Evolutionary conservation across 1,284 basidiomycete genomes (phyloP).

Genomic region (Leccinum pachyderme): DNA sequence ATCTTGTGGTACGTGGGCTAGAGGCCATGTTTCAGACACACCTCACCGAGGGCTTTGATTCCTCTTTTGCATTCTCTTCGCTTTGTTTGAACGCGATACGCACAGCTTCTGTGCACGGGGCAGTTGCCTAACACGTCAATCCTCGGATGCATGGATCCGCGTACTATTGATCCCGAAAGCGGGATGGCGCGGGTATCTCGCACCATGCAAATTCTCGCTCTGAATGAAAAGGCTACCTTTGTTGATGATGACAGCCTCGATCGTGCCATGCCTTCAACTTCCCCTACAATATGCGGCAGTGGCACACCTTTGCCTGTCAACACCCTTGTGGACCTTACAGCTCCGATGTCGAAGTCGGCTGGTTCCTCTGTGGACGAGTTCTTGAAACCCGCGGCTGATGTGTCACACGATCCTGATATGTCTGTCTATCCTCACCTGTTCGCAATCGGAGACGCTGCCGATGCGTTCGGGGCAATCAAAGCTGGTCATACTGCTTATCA

Average conservation of each 20-base stretch:
- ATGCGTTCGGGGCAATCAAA: constrained; percentile 67
- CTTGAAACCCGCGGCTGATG: constrained; percentile 15
- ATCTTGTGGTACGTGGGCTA: constrained; percentile 50
- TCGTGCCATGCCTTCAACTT: constrained; percentile 1
- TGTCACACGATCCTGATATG: constrained; percentile 16
- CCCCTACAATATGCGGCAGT: constrained; percentile 11
- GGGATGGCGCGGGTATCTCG: constrained; percentile 55
- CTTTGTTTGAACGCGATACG: not conserved
- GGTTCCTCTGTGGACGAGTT: not conserved
- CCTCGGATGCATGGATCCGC: constrained; percentile 48
- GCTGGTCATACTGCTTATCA: constrained; percentile 71
- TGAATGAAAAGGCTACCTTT: not conserved
- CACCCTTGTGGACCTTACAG: constrained; percentile 5
- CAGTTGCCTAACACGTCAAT: constrained; percentile 70
- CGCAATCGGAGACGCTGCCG: constrained; percentile 67
- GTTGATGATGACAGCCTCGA: not conserved
- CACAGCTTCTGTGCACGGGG: constrained; percentile 74
- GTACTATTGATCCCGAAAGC: constrained; percentile 47
- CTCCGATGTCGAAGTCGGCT: not conserved
- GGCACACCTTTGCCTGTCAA: constrained; percentile 7
- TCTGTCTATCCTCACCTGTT: constrained; percentile 55
- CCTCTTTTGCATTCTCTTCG: not conserved
- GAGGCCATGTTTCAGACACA: not conserved
- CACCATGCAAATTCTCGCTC: constrained; percentile 54
- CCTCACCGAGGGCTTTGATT: not conserved